phyloP scores from a whole-genome alignment of 257 asterid species.

The Catharanthus roseus region DNA sequence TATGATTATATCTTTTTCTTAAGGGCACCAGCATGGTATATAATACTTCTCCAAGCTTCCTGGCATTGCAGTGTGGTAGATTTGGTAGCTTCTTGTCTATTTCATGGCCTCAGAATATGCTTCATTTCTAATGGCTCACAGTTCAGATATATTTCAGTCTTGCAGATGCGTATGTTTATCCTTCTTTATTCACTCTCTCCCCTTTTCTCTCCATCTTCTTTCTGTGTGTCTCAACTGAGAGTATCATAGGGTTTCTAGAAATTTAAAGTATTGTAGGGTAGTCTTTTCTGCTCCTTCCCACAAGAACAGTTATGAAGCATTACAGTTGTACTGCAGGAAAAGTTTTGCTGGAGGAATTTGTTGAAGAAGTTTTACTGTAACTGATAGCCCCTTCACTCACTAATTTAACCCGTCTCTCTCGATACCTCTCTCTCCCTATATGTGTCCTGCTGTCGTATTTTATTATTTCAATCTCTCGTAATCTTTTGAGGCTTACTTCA shows the following conservation, averaged over 20 bases:
- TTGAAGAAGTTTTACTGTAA: neutral
- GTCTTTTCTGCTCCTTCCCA: neutral
- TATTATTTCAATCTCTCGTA: neutral
- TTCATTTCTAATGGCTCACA: neutral
- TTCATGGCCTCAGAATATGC: neutral
- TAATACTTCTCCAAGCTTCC: neutral
- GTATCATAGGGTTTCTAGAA: neutral
- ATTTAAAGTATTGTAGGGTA: neutral
- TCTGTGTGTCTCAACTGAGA: neutral
- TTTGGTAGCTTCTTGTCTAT: neutral
- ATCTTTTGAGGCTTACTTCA: neutral
- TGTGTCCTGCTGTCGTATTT: neutral
- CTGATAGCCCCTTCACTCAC: neutral
- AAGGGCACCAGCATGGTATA: neutral
- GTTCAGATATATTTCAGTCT: neutral
- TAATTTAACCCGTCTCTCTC: neutral
- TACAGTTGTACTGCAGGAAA: too few relatives aligned
- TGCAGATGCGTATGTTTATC: neutral
- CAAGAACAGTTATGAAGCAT: too few relatives aligned
- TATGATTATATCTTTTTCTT: neutral
- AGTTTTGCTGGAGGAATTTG: neutral
- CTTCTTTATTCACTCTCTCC: too few relatives aligned
- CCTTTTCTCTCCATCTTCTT: neutral
- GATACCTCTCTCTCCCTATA: neutral
- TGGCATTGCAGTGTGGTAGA: neutral